Percentiles rank a stretch among this genome's conserved stretches.
These are phyloP conservation scores for Marsdenia floribunda DNA, from an alignment of 257 asterid genomes.

Conservation along the genomic window DNA sequence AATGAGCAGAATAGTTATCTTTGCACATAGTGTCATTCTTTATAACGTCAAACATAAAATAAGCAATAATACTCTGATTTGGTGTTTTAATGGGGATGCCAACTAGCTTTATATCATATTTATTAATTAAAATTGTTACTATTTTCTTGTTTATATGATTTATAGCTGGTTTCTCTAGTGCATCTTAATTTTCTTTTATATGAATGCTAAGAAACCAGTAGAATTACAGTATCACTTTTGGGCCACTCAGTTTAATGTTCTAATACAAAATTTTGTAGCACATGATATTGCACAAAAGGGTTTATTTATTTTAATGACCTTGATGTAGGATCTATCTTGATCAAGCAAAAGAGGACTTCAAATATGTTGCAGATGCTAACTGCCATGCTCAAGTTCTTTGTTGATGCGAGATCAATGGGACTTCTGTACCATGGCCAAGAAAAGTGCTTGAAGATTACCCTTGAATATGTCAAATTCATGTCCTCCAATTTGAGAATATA, in stretches of 20 bases:
- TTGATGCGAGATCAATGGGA: slow-evolving; percentile 55
- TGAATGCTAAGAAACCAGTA: not conserved
- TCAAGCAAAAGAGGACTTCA: slow-evolving; percentile 26
- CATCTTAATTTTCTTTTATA: not conserved
- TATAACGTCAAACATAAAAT: not conserved
- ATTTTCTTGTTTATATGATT: not conserved
- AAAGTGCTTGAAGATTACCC: slow-evolving; percentile 49
- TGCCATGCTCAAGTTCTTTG: slow-evolving; percentile 65
- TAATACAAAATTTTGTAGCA: not conserved
- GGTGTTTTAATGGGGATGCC: not conserved
- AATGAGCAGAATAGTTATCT: not conserved
- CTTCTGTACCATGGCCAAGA: slow-evolving; percentile 39
- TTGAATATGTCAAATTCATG: slow-evolving; percentile 45
- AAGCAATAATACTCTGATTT: not conserved
- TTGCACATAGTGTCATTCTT: not conserved
- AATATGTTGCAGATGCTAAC: slow-evolving; percentile 56
- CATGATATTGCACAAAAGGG: not conserved
- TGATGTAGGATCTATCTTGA: slow-evolving; percentile 32
- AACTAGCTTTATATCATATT: not conserved
- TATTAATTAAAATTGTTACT: not conserved
- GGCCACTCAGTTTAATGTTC: not conserved
- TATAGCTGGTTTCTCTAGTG: not conserved
- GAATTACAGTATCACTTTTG: not conserved
- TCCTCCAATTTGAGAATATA: slow-evolving; percentile 36
- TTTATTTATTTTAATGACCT: slow-evolving; percentile 10